These are phyloP conservation scores for Flaveria floridana DNA, from an alignment of 140 eudicot species.

Conservation along the genomic window DNA sequence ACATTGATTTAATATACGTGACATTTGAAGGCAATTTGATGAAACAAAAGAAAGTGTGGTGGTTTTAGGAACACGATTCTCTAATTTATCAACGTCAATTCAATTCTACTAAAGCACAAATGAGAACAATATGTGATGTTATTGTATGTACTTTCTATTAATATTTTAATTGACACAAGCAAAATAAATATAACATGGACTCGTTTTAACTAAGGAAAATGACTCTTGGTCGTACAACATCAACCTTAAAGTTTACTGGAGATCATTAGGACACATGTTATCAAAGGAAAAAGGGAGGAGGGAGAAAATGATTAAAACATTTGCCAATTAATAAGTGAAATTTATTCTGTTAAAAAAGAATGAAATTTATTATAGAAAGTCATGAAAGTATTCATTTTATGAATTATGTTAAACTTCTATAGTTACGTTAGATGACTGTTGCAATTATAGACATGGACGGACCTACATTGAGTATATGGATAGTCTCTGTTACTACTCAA, in stretches of 20 bases:
- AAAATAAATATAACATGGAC: not conserved
- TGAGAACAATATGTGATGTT: not conserved
- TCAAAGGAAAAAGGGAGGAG: not conserved
- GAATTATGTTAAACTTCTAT: no score
- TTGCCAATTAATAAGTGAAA: no score
- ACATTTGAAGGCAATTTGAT: not conserved
- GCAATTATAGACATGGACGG: no score
- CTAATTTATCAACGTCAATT: not conserved
- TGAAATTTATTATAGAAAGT: no score
- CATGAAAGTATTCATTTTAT: no score
- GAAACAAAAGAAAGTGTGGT: not conserved
- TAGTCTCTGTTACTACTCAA: no score
- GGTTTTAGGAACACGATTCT: not conserved
- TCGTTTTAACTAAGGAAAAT: not conserved
- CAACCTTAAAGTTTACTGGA: not conserved
- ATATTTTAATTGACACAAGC: not conserved
- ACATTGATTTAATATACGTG: no score
- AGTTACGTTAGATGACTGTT: no score
- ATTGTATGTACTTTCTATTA: not conserved
- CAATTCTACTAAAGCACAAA: not conserved
- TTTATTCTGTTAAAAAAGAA: no score
- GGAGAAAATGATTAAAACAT: no score
- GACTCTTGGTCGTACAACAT: not conserved
- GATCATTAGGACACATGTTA: not conserved
- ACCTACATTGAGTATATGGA: no score